Evolutionary conservation across 371 early-diverging fungal species (phyloP), one percentile per base, ranked within the genome.

Genomic region (Lichtheimia ornata): DNA sequence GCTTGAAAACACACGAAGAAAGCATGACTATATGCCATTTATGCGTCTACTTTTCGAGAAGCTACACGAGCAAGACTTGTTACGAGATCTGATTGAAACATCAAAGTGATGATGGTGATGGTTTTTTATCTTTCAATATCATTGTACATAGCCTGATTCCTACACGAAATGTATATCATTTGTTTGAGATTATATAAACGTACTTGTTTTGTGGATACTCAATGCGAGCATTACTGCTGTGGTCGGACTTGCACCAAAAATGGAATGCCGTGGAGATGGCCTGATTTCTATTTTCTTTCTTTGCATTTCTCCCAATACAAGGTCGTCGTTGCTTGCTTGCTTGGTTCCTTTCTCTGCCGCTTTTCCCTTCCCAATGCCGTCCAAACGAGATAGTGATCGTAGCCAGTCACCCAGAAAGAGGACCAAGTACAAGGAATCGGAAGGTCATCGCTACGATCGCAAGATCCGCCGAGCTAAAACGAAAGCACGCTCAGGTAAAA

Each of bases 401-500:
- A 50, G 45, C 17, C 9, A 41, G 17, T 50, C 50, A 17, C 15
- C 35, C 3, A 47, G 25, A n/a, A 50, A 58, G 45, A 47, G 50
- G 35, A 30, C 59, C 12, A 61, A 35, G 13, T 57, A 64, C 24
- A 67, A 63, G 43, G 57, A 65, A 47, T 60, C 62, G 3, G 66
- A 72, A 41, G 42, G 30, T 9, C 53, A 54, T 20, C 53, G 56
- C 5, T 71, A 73, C 47, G 78, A 84, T 51, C 64, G 71, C 49
- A 81, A 78, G 50, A 75, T 84, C 35, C 66, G 72, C 20, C 67
- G 73, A 53, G 74, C 71, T 15, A 84, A 84, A 58, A 53, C 75
- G 13, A 77, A 79, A 54, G 79, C 72, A 15, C 69, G 84, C 59
- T 81, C 81, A 58, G 84, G 84, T 84, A 67, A 53, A 62, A 35